phyloP scores from a whole-genome alignment of 495 filamentous ascomycete species.

The Neurospora sp. region DNA sequence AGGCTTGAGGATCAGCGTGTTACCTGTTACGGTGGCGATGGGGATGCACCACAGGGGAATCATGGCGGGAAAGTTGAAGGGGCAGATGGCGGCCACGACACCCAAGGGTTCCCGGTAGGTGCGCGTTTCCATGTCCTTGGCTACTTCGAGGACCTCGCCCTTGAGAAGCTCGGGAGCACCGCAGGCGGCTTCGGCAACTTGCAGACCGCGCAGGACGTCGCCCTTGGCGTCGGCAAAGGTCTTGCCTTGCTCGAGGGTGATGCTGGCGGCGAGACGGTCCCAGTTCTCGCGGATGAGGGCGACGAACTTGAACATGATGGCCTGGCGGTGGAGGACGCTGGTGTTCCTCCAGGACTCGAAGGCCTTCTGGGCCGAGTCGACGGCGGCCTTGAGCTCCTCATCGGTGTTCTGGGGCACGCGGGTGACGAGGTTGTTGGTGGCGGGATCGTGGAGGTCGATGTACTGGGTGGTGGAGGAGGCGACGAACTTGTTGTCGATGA shows the following conservation, averaged over 20 bases:
- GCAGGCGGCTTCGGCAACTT: constrained; percentile 94
- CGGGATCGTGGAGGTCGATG: constrained; percentile 92
- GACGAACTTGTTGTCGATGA: constrained; percentile 84
- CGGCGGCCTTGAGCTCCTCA: constrained; percentile 78
- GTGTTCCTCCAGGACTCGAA: constrained; percentile 82
- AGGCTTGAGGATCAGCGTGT: constrained; percentile 90
- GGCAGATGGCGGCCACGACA: constrained; percentile 93
- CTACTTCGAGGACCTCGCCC: constrained; percentile 90
- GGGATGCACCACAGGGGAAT: constrained; percentile 97
- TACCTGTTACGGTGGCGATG: constrained; percentile 87
- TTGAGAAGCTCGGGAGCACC: constrained; percentile 89
- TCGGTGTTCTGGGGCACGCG: constrained; percentile 94
- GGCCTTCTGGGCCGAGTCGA: constrained; percentile 78
- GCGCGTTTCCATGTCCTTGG: constrained; percentile 98
- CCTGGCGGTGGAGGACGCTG: constrained; percentile 76
- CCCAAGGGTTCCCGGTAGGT: constrained; percentile 89
- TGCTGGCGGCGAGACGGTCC: constrained; percentile 90
- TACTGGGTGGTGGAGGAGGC: constrained; percentile 64
- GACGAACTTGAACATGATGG: constrained; percentile 97
- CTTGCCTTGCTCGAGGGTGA: constrained; percentile 97
- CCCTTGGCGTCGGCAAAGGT: constrained; percentile 93
- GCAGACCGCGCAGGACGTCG: constrained; percentile 88
- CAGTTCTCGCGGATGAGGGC: constrained; percentile 84
- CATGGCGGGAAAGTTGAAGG: constrained; percentile 99
- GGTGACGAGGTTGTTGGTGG: constrained; percentile 95